phyloP scores from a whole-genome alignment of 2,329 filamentous ascomycete species.

The Hypoxylon sp. region DNA sequence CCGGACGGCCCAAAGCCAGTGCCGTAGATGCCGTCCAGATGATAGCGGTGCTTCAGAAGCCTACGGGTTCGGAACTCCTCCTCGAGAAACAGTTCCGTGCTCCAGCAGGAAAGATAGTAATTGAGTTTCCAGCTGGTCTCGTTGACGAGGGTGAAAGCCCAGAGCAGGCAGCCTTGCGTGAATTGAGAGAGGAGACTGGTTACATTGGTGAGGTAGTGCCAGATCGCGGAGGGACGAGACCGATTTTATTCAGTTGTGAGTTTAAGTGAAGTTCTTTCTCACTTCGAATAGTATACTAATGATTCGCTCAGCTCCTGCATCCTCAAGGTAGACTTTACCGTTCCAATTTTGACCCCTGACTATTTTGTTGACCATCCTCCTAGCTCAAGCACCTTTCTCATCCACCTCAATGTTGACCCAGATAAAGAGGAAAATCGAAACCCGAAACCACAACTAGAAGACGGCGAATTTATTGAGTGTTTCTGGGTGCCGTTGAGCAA shows the following conservation, averaged over 20 bases:
- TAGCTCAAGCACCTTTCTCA: conserved; percentile 52
- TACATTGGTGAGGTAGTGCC: conserved; percentile 56
- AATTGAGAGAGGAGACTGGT: conserved; percentile 59
- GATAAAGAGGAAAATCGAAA: conserved; percentile 61
- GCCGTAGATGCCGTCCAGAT: conserved; percentile 53
- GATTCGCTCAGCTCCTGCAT: conserved; percentile 47
- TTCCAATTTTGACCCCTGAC: neutral
- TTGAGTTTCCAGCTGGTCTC: conserved; percentile 59
- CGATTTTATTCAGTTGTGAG: conserved; percentile 53
- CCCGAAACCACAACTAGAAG: conserved; percentile 63
- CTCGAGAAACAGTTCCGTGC: conserved; percentile 60
- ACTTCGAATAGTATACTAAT: conserved; percentile 3
- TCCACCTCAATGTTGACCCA: conserved; percentile 64
- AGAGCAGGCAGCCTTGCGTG: conserved; percentile 58
- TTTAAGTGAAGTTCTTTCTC: conserved; percentile 4
- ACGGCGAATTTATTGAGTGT: conserved; percentile 68
- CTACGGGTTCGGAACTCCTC: conserved; percentile 52
- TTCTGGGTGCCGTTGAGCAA: conserved; percentile 64
- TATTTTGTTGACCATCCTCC: conserved; percentile 7
- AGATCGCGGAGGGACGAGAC: conserved; percentile 44
- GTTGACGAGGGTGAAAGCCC: conserved; percentile 58
- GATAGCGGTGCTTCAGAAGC: conserved; percentile 47
- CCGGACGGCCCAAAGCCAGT: conserved; percentile 50
- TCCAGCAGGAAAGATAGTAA: conserved; percentile 57
- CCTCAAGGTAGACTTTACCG: conserved; percentile 47